These are phyloP conservation scores for Trichoderma guizhouense DNA, from an alignment of 2,329 filamentous ascomycete genomes.

Conservation along the genomic window DNA sequence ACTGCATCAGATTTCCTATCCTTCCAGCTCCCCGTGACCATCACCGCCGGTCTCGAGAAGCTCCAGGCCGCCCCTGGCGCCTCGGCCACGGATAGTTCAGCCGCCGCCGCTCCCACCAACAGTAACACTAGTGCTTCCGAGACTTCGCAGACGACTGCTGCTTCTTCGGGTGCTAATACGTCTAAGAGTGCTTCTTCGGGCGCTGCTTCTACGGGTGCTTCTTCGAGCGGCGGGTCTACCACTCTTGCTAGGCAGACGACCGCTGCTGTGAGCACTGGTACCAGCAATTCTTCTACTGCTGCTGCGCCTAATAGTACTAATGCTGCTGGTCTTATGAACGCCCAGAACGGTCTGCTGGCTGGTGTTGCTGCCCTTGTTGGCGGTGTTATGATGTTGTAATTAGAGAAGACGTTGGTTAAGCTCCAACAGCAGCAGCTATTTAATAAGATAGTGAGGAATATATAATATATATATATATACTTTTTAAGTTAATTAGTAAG, in stretches of 20 bases:
- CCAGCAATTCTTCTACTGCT: conserved; percentile 21
- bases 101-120: conserved; percentile 22
- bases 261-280: not conserved
- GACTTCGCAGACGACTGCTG: conserved; percentile 8
- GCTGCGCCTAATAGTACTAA: conserved; percentile 24
- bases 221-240: conserved; percentile 15
- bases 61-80: conserved; percentile 23
- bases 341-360: conserved; percentile 35
- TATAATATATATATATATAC: not conserved
- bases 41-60: conserved; percentile 39
- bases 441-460: not conserved
- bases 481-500: not conserved
- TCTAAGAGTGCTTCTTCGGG: too few relatives aligned
- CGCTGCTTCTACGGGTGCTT: not conserved
- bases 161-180: too few relatives aligned
- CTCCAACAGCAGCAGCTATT: not conserved
- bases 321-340: conserved; percentile 31
- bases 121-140: conserved; percentile 5
- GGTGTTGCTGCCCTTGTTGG: conserved; percentile 36
- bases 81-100: not conserved
- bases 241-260: conserved; percentile 5
- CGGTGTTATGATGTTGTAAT: conserved; percentile 35
- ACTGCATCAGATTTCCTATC: conserved; percentile 23
- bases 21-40: conserved; percentile 30
- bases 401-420: not conserved